Evolutionary conservation across 2,329 filamentous ascomycete genomes (phyloP), one percentile per base, ranked within the genome.

Genomic region (Colletotrichum salicis): DNA sequence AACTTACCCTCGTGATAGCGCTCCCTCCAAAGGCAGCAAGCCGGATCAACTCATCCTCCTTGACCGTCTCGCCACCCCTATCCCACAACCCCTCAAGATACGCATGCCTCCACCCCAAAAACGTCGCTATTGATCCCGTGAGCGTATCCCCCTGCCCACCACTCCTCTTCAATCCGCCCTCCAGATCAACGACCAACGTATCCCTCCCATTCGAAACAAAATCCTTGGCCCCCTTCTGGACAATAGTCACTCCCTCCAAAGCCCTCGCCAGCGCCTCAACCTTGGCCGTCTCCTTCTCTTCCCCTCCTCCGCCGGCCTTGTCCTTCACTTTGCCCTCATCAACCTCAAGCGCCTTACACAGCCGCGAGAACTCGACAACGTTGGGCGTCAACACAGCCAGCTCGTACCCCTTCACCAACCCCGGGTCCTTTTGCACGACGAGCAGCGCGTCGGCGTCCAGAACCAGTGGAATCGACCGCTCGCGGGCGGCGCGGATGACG

Each of bases 91-190:
- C 87, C 70, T 97, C 93, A 65, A 94, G 86, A 81, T 99, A 99
- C 27, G 94, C 94, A 80, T 91, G 92, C 72, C 96, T 88, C 91
- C 96, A 99, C 1, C 90, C 95, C 74, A 98, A 82, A 75, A 99
- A 90, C 4, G 96, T 98, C 1, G 93, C 96, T 75, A 99, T 85
- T 41, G 91, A 91, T 1, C 96, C 96, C 0, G 96, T 98, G 75
- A 99, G 85, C 4, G 96, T 98, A 83, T 99, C 96, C 1, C 96
- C 96, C 83, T 99, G 96, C 0, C 96, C 96, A 59, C 96, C 96
- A 70, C 94, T 96, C 75, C 96, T 88, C 89, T 99, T 99, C 80
- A 91, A 83, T 1, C 96, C 96, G 10, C 96, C 96, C 77, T 90
- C 84, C 3, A 95, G 83, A 76, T 97, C 95, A 31, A 92, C 93